Evolutionary conservation across 2,329 filamentous ascomycete species (phyloP).

Genomic region (Arthrinium puccinioides): DNA sequence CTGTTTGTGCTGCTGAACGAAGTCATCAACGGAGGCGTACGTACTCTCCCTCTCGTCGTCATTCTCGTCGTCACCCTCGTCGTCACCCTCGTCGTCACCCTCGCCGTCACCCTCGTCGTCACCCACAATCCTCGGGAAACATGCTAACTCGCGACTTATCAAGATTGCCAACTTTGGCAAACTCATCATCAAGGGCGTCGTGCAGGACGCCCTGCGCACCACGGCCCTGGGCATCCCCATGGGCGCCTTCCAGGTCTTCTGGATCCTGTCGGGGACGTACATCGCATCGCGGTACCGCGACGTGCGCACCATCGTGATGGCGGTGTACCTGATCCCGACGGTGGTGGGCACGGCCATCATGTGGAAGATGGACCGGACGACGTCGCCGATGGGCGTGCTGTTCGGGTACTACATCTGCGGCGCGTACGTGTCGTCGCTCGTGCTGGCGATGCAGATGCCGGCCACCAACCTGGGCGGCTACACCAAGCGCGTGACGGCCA

Average conservation of each 20-base stretch:
- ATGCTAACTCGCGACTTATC: background rate
- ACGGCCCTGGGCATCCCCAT: constrained; percentile 47
- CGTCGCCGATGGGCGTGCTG: constrained; percentile 37
- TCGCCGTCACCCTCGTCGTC: no score
- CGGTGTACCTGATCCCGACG: constrained; percentile 42
- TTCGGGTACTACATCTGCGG: constrained; percentile 44
- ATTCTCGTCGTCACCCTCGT: no score
- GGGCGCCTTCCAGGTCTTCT: constrained; percentile 46
- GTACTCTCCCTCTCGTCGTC: background rate
- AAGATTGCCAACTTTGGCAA: constrained; percentile 45
- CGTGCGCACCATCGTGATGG: constrained; percentile 43
- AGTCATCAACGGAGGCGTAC: constrained; percentile 38
- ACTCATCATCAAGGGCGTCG: constrained; percentile 45
- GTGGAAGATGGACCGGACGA: constrained; percentile 36
- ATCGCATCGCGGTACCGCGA: constrained; percentile 44
- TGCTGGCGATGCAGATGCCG: constrained; percentile 45
- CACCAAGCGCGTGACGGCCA: constrained; percentile 38
- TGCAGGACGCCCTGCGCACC: constrained; percentile 33
- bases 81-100: no score
- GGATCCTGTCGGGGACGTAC: constrained; percentile 43
- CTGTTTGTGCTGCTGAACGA: constrained; percentile 44
- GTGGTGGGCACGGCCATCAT: constrained; percentile 40
- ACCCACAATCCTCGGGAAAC: background rate
- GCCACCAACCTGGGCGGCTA: constrained; percentile 40
- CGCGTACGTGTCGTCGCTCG: constrained; percentile 41